These are phyloP conservation scores for Pontederia crassipes DNA, from an alignment of 176 grass and related monocot genomes.

Conservation along the genomic window DNA sequence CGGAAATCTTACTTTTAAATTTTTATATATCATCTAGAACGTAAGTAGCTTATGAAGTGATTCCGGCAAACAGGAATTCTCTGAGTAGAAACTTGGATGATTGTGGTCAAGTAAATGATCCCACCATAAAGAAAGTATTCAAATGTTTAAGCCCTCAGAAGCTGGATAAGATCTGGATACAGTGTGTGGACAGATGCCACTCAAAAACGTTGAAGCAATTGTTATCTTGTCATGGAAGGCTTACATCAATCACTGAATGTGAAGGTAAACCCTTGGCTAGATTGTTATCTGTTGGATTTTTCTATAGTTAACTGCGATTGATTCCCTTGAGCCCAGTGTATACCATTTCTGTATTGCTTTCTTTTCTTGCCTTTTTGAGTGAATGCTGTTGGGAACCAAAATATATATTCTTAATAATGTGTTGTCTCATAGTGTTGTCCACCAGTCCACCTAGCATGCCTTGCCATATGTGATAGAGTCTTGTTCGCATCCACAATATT, in stretches of 20 bases:
- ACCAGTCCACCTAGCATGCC: no score
- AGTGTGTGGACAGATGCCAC: slow-evolving; percentile 66
- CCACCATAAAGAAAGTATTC: slow-evolving; percentile 14
- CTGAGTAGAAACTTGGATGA: slow-evolving; percentile 30
- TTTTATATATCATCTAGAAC: slow-evolving; percentile 25
- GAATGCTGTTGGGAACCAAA: no score
- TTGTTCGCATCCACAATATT: no score
- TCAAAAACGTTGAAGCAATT: slow-evolving; percentile 62
- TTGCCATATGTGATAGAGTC: no score
- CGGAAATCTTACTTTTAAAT: slow-evolving; percentile 21
- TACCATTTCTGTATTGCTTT: background rate
- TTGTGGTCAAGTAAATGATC: slow-evolving; percentile 27
- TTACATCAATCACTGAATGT: slow-evolving; percentile 46
- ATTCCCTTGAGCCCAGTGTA: background rate
- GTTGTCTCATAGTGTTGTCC: no score
- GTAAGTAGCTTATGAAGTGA: slow-evolving; percentile 5
- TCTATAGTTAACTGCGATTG: background rate
- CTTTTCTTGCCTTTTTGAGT: background rate
- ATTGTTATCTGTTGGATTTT: slow-evolving; percentile 4
- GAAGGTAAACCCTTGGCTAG: slow-evolving; percentile 37
- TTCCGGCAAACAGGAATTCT: slow-evolving; percentile 34
- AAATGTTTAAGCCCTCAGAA: slow-evolving; percentile 30
- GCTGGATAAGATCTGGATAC: slow-evolving; percentile 56
- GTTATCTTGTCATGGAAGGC: slow-evolving; percentile 51
- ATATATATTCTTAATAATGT: no score